Evolutionary conservation across 495 filamentous ascomycete species (phyloP), one percentile per base, ranked within the genome.

Genomic region (Neohortaea acidophila): DNA sequence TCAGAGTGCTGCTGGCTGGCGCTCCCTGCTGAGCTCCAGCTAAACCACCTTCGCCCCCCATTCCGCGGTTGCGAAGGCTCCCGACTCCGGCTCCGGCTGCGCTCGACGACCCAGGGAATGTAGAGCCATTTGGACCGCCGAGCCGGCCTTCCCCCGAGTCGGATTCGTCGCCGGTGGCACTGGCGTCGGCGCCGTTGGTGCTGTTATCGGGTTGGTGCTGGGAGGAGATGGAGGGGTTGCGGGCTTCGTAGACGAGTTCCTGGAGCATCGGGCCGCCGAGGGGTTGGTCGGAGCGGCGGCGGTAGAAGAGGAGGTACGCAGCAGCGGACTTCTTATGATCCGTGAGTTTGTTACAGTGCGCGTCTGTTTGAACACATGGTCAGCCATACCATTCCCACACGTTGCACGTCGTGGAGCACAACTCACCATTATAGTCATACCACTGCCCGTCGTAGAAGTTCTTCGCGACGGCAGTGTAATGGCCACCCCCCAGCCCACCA

Each of bases 261-360:
- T 84, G 66, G 28, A 84, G 75, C 39, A 67, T 68, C 4, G 72
- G 68, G 13, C 84, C 84, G 30, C 89, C 89, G 23, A 97, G 69
- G 21, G 82, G 76, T 18, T 52, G 61, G 4, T 68, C 60, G 8
- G 83, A 81, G 41, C 81, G 79, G 37, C 91, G 84, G 21, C 89
- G 80, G 60, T 96, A 97, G 67, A 97, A 97, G 24, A 97, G 65
- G 7, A 97, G 75, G 56, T 97, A 97, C 0, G 89, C 91, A 17
- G 77, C 72, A 4, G 72, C 47, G 2, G 74, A 76, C 24, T 81
- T 69, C 25, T 52, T 58, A 29, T 66, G 49, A 0, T 73, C 63
- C 8, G 62, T 62, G 4, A 59, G 52, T 44, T 65, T 59, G 36
- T 61, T 64, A 15, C 84, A 81, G 11, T 23, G 33, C 58, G 67